A percentile compares a stretch with the other conserved stretches of the same genome.
Evolutionary conservation across 1,139 yeast genomes (phyloP).

Genomic region (Candida sp.): DNA sequence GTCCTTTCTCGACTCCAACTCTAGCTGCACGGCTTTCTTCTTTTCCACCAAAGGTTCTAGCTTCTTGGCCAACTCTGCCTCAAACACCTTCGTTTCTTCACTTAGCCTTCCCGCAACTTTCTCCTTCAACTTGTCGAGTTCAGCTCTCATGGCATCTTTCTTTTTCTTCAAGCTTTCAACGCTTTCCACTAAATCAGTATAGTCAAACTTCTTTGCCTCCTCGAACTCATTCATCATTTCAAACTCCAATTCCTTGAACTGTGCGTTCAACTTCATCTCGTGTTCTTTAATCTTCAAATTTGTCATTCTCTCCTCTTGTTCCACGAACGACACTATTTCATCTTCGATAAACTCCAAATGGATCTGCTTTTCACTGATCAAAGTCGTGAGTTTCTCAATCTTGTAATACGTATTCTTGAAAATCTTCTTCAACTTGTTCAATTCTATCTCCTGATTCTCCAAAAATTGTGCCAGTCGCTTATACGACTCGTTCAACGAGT

Average conservation of each 20-base stretch:
- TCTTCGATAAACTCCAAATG: conserved; percentile 31
- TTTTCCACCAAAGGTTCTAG: not conserved
- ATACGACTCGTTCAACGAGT: conserved; percentile 17
- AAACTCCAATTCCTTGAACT: conserved; percentile 35
- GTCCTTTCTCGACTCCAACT: not conserved
- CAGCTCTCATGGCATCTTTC: conserved; percentile 13
- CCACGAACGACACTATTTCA: conserved; percentile 30
- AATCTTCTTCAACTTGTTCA: conserved; percentile 24
- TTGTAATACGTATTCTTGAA: conserved; percentile 24
- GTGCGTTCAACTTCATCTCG: conserved; percentile 25
- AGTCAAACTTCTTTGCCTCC: conserved; percentile 28
- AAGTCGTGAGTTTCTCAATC: conserved; percentile 21
- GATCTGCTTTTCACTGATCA: conserved; percentile 21
- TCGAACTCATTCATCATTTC: conserved; percentile 35
- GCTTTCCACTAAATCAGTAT: conserved; percentile 22
- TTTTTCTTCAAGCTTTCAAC: conserved; percentile 20
- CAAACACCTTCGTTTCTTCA: conserved; percentile 20
- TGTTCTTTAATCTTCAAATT: conserved; percentile 27
- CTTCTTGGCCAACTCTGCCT: conserved; percentile 20
- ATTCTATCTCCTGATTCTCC: conserved; percentile 25
- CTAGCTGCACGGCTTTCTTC: not conserved
- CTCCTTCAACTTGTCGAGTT: conserved; percentile 16
- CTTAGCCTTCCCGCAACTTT: conserved; percentile 13
- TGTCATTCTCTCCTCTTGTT: conserved; percentile 28
- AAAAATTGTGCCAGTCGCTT: conserved; percentile 8